Percentiles rank a stretch among this genome's conserved stretches.
phyloP scores from a whole-genome alignment of 257 asterid genomes.

The Salvia hispanica region DNA sequence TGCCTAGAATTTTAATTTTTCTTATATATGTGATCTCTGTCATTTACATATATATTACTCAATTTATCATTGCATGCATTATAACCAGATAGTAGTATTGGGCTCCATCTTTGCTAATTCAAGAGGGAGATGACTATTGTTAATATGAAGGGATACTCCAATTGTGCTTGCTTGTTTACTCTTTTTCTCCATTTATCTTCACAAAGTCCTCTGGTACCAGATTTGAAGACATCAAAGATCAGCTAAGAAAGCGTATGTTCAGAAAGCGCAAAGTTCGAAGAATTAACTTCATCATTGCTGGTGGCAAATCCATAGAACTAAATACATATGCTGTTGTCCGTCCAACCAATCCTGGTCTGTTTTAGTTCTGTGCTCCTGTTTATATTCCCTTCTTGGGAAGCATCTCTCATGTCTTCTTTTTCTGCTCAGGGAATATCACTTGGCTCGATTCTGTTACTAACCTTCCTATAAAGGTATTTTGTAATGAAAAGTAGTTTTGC shows the following conservation, averaged over 20 bases:
- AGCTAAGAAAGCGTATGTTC: slow-evolving; percentile 85
- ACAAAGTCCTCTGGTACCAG: slow-evolving; percentile 44
- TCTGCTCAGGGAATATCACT: slow-evolving; percentile 65
- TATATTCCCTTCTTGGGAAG: slow-evolving; percentile 15
- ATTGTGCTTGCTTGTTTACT: slow-evolving; percentile 1
- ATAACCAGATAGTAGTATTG: not conserved
- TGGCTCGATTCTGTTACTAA: slow-evolving; percentile 95
- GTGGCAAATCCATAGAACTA: slow-evolving; percentile 76
- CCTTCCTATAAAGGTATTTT: slow-evolving; percentile 75
- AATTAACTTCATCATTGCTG: slow-evolving; percentile 69
- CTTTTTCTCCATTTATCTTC: slow-evolving; percentile 5
- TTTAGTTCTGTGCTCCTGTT: slow-evolving; percentile 23
- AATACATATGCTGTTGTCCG: slow-evolving; percentile 88
- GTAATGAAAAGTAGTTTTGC: slow-evolving; percentile 5
- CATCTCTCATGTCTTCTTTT: slow-evolving; percentile 33
- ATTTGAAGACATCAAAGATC: slow-evolving; percentile 86
- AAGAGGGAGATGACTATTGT: slow-evolving; percentile 17
- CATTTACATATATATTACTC: slow-evolving; percentile 8
- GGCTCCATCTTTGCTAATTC: slow-evolving; percentile 10
- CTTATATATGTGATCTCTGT: slow-evolving; percentile 1
- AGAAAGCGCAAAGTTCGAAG: slow-evolving; percentile 93
- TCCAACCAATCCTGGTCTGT: slow-evolving; percentile 86
- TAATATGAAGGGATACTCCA: slow-evolving; percentile 18
- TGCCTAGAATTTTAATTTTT: not conserved
- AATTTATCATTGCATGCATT: not conserved